Evolutionary conservation across 2,329 filamentous ascomycete species (phyloP).

Genomic region (Thielaviopsis ethacetica): DNA sequence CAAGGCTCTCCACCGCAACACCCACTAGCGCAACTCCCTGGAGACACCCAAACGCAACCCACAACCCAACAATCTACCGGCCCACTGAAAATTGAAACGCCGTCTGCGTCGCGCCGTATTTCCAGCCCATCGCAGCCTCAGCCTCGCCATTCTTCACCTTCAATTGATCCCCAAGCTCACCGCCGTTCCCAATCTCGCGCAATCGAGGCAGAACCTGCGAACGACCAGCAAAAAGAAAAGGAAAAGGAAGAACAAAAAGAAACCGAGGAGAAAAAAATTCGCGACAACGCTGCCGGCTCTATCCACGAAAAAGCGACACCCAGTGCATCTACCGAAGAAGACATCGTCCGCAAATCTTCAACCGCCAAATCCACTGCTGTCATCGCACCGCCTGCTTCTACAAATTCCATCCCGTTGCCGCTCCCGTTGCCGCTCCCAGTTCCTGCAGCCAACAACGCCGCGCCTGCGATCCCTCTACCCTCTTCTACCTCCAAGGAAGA

Average conservation of each 20-base stretch:
- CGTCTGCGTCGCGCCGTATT: background rate
- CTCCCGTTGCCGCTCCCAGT: background rate
- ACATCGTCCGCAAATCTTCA: background rate
- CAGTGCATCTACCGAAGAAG: background rate
- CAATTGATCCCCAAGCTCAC: background rate
- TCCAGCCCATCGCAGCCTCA: background rate
- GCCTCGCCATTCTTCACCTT: background rate
- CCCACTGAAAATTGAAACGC: conserved; percentile 17
- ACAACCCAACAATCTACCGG: conserved; percentile 6
- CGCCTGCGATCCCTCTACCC: background rate
- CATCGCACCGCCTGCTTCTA: background rate
- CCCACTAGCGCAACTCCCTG: conserved; percentile 3
- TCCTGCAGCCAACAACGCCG: background rate
- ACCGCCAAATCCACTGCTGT: background rate
- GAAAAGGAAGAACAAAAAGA: background rate
- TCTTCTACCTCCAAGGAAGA: background rate
- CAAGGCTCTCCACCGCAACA: conserved; percentile 20
- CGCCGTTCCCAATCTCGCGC: conserved; percentile 1
- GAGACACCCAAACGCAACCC: conserved; percentile 3
- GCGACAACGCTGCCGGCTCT: background rate
- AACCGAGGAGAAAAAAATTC: background rate
- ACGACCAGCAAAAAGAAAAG: background rate
- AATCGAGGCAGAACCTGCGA: background rate
- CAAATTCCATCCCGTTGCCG: background rate
- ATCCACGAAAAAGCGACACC: background rate